These are phyloP conservation scores for Wickerhamomyces chaumierensis DNA, from an alignment of 805 yeast genomes.

Conservation along the genomic window DNA sequence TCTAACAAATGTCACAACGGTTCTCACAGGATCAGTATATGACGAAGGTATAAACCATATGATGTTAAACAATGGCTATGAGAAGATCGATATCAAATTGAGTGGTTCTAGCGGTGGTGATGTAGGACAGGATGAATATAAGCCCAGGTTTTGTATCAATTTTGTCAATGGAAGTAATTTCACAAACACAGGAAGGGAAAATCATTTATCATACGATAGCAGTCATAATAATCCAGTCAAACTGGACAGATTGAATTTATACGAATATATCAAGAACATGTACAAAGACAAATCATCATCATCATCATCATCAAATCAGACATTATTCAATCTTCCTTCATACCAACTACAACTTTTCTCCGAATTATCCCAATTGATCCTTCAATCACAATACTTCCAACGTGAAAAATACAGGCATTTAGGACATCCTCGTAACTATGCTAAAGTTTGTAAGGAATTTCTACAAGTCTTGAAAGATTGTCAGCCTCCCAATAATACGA, in stretches of 20 bases:
- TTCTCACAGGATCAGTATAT: neutral
- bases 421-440: conserved; percentile 32
- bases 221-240: no score
- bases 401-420: conserved; percentile 15
- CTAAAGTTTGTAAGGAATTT: conserved; percentile 33
- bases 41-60: neutral
- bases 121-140: neutral
- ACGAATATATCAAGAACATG: neutral
- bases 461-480: conserved; percentile 27
- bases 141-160: neutral
- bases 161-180: neutral
- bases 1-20: neutral
- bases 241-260: neutral
- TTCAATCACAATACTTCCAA: conserved; percentile 31
- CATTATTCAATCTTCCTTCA: conserved; percentile 11
- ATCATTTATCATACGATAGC: no score
- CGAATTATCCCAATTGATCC: conserved; percentile 30
- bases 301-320: neutral
- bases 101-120: neutral
- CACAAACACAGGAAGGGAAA: no score
- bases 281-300: no score
- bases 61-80: neutral
- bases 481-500: no score
- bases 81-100: neutral
- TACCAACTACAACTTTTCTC: conserved; percentile 24